Percentiles rank a stretch among this genome's conserved stretches.
Evolutionary conservation across 345 rosid genomes (phyloP).

Genomic region (Hirschfeldia incana): DNA sequence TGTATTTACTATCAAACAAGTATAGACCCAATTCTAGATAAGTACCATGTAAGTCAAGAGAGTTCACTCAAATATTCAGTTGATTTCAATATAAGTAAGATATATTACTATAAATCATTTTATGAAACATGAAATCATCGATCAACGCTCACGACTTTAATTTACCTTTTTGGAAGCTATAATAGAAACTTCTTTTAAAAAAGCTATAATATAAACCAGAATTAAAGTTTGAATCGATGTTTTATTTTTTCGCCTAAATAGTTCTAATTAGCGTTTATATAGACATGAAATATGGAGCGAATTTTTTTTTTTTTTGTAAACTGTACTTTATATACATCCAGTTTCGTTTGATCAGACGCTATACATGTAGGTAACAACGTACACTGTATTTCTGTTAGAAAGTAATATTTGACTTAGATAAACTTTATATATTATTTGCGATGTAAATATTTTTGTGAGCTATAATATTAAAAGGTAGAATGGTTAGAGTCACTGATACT

Average conservation of each 20-base stretch:
- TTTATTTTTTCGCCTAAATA: too few species aligned
- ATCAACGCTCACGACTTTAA: not conserved
- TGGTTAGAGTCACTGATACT: too few species aligned
- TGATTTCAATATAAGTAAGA: not conserved
- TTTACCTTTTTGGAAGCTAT: not conserved
- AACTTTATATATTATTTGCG: not conserved
- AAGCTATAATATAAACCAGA: not conserved
- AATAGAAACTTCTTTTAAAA: not conserved
- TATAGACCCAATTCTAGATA: not conserved
- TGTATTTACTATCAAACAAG: constrained; percentile 2
- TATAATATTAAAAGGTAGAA: too few species aligned
- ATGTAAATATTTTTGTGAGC: not conserved
- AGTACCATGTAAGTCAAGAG: not conserved
- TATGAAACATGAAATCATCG: not conserved
- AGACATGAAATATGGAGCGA: not conserved
- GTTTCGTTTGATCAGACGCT: not conserved
- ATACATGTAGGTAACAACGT: not conserved
- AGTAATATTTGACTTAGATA: not conserved
- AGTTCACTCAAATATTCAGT: not conserved
- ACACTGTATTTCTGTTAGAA: not conserved
- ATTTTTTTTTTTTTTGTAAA: too few species aligned
- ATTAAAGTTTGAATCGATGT: not conserved
- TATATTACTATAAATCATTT: not conserved
- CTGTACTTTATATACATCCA: not conserved
- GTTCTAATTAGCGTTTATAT: not conserved